Evolutionary conservation across 1,284 basidiomycete genomes (phyloP).

Genomic region (Ustilago tritici): DNA sequence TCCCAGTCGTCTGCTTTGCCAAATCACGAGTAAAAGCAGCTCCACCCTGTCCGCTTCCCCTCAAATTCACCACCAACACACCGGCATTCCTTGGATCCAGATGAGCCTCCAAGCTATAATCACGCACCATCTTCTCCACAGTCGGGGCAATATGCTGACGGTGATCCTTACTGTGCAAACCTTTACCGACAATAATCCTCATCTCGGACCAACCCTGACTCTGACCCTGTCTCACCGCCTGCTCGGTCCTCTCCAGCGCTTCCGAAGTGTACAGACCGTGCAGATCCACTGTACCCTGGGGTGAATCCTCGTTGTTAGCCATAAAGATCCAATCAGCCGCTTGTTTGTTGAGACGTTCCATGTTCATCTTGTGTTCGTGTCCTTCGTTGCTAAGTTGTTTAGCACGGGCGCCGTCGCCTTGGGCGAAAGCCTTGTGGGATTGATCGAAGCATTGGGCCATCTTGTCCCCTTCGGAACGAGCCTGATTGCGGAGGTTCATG

Average conservation of each 20-base stretch:
- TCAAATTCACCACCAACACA: constrained; percentile 85
- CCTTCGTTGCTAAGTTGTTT: constrained; percentile 87
- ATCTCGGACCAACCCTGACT: constrained; percentile 77
- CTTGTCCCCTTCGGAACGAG: constrained; percentile 63
- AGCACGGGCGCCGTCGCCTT: constrained; percentile 81
- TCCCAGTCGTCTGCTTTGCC: constrained; percentile 60
- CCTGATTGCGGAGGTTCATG: constrained; percentile 61
- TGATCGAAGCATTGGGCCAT: constrained; percentile 66
- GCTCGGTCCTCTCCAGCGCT: constrained; percentile 70
- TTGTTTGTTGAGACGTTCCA: constrained; percentile 84
- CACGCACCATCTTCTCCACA: constrained; percentile 86
- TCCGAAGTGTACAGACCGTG: constrained; percentile 95
- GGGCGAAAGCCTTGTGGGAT: constrained; percentile 74
- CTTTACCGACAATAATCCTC: constrained; percentile 86
- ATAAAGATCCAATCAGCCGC: constrained; percentile 90
- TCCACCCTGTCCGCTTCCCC: constrained; percentile 70
- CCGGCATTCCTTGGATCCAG: constrained; percentile 86
- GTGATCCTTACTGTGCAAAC: constrained; percentile 84
- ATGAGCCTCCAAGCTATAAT: constrained; percentile 81
- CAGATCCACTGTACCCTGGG: constrained; percentile 73
- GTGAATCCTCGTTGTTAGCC: constrained; percentile 62
- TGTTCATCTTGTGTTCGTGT: constrained; percentile 81
- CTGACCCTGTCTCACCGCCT: constrained; percentile 79
- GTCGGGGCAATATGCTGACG: constrained; percentile 92
- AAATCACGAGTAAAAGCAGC: constrained; percentile 63